phyloP scores from a whole-genome alignment of 805 yeast genomes.

The Candida nitratophila region DNA sequence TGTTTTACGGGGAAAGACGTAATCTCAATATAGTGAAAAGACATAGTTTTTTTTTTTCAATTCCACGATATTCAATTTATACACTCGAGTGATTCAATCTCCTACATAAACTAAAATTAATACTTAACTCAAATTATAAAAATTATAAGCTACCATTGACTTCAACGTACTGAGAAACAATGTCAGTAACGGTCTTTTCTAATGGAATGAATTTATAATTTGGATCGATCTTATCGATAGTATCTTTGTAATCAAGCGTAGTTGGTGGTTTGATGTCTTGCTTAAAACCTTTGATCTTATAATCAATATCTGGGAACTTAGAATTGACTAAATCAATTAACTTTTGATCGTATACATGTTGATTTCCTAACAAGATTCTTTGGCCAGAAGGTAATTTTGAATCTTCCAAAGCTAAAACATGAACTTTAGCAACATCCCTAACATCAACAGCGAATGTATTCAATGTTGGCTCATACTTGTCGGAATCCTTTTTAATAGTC shows the following conservation, averaged over 20 bases:
- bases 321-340: background rate
- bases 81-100: no score
- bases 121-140: no score
- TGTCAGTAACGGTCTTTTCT: slow-evolving; percentile 34
- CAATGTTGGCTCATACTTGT: slow-evolving; percentile 17
- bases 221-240: slow-evolving; percentile 1
- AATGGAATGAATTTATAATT: slow-evolving; percentile 34
- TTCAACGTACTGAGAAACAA: slow-evolving; percentile 28
- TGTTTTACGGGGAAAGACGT: no score
- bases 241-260: background rate
- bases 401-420: slow-evolving; percentile 25
- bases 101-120: no score
- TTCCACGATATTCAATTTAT: no score
- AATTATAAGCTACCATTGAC: slow-evolving; percentile 2
- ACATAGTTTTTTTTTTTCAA: no score
- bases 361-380: background rate
- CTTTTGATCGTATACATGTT: background rate
- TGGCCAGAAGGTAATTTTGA: background rate
- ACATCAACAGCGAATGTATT: slow-evolving; percentile 29
- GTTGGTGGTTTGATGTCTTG: background rate
- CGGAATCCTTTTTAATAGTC: slow-evolving; percentile 15
- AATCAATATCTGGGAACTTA: background rate
- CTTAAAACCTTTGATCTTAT: background rate
- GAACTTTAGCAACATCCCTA: slow-evolving; percentile 44
- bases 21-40: no score